These are phyloP conservation scores for Eutrema yunnanense DNA, from an alignment of 345 rosid genomes.

Conservation along the genomic window DNA sequence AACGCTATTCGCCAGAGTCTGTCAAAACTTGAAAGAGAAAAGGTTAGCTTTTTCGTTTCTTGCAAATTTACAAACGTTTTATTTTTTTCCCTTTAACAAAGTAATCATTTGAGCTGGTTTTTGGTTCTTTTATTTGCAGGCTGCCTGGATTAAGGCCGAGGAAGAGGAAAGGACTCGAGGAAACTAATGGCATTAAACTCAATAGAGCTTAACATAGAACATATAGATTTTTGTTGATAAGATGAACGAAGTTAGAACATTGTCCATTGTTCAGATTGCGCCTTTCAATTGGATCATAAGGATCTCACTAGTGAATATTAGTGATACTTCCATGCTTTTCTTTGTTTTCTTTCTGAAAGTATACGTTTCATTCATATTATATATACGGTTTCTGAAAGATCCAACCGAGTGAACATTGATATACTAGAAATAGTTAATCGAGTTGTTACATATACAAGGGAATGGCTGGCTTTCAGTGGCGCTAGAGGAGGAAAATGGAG, in stretches of 20 bases:
- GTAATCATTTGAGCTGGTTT: background rate
- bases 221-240: background rate
- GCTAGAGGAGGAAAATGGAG: no score
- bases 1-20: slow-evolving; percentile 60
- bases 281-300: background rate
- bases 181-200: slow-evolving; percentile 1
- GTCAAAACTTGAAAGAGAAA: slow-evolving; percentile 79
- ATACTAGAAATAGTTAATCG: no score
- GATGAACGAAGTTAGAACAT: background rate
- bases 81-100: background rate
- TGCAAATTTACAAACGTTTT: background rate
- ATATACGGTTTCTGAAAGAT: no score
- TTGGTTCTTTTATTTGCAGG: slow-evolving; percentile 35
- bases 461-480: no score
- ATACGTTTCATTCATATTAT: no score
- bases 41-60: slow-evolving; percentile 39
- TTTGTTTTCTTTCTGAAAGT: no score
- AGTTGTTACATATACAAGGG: no score
- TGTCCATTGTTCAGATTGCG: background rate
- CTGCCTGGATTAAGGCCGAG: slow-evolving; percentile 87
- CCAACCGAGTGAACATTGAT: no score
- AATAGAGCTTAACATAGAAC: background rate
- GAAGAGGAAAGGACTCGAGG: slow-evolving; percentile 62
- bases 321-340: no score
- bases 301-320: background rate